These are phyloP conservation scores for Kluyveromyces lactis DNA, from an alignment of 805 yeast species.

Conservation along the genomic window DNA sequence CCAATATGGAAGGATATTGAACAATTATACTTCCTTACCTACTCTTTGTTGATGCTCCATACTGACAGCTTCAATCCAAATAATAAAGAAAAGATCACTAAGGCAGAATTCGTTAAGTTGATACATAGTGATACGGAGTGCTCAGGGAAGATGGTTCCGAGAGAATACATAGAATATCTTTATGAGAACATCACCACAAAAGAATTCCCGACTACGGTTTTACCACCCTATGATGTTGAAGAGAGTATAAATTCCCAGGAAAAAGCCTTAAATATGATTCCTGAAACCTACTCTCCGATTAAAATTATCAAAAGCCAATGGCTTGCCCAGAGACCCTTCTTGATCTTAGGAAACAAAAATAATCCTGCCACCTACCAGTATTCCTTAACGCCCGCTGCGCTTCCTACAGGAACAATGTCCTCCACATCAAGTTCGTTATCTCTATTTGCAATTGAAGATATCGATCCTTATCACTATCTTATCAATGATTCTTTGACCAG, in stretches of 20 bases:
- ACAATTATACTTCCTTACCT: slow-evolving; percentile 53
- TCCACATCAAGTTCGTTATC: slow-evolving; percentile 12
- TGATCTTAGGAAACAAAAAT: background rate
- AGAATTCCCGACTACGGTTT: slow-evolving; percentile 37
- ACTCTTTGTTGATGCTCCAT: slow-evolving; percentile 61
- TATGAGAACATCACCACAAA: slow-evolving; percentile 59
- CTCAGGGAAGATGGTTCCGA: slow-evolving; percentile 25
- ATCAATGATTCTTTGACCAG: slow-evolving; percentile 12
- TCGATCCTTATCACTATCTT: slow-evolving; percentile 22
- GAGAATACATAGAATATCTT: slow-evolving; percentile 44
- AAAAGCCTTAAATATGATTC: background rate
- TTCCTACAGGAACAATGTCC: slow-evolving; percentile 12
- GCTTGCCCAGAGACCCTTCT: background rate
- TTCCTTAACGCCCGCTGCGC: slow-evolving; percentile 5
- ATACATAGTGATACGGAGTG: slow-evolving; percentile 28
- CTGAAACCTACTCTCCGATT: slow-evolving; percentile 1
- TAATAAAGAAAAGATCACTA: slow-evolving; percentile 61
- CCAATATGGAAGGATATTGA: slow-evolving; percentile 34
- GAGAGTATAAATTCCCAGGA: background rate
- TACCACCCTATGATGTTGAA: slow-evolving; percentile 1
- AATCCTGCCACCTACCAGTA: slow-evolving; percentile 6
- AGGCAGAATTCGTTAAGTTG: slow-evolving; percentile 49
- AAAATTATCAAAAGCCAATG: background rate
- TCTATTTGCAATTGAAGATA: slow-evolving; percentile 15
- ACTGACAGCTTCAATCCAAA: slow-evolving; percentile 65